Base-by-base conservation (phyloP, 768 basidiomycete genomes). In the Boletellus emodensis region DNA sequence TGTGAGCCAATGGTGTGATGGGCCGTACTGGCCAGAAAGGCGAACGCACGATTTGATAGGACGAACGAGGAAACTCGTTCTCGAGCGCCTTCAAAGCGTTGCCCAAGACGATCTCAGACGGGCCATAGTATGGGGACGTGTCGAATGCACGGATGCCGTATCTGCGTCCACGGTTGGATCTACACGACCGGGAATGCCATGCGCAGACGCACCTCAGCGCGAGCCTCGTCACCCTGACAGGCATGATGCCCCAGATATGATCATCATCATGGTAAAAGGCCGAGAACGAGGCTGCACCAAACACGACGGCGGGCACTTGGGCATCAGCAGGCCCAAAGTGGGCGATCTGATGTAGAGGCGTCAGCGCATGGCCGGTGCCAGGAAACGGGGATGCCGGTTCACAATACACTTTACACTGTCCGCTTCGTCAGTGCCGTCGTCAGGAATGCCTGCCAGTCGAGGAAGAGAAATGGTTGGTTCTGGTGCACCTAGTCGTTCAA, bases 81-180 rank as follows among this genome's bases (percentile, higher is more conserved):
- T 74, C 71, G 22, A 94, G 68, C 0, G 77, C 71, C 44, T 80
- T 66, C 32, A 90, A 70, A 15, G 80, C 80, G 46, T 78, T 79
- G 34, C 92, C 87, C 39, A 91, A 71, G 0, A 93, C 73, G 55
- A 83, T 76, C 68, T 94, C 91, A 0, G 90, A 90, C 5, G 80
- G 77, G 11, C 86, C 88, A 60, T 94, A 94, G 63, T 81, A 89
- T 6, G 83, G 79, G 12, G 89, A 79, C 3, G 91, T 94, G 66
- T 94, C 91, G 61, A 94, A 87, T 0, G 85, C 85, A 32, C 68
- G 69, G 48, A 94, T 84, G 24, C 90, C 91, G 69, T 90, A 92
- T 37, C 91, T 91, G 22, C 6, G 10, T 3, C 4, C 3, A 35
- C n/a, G 28, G 28, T 30, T 10, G n/a, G 18, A 36, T 36, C 24